A percentile compares a stretch with the other conserved stretches of the same genome.
These are phyloP conservation scores for Suhomyces sp. DNA, from an alignment of 805 yeast species.

Conservation along the genomic window DNA sequence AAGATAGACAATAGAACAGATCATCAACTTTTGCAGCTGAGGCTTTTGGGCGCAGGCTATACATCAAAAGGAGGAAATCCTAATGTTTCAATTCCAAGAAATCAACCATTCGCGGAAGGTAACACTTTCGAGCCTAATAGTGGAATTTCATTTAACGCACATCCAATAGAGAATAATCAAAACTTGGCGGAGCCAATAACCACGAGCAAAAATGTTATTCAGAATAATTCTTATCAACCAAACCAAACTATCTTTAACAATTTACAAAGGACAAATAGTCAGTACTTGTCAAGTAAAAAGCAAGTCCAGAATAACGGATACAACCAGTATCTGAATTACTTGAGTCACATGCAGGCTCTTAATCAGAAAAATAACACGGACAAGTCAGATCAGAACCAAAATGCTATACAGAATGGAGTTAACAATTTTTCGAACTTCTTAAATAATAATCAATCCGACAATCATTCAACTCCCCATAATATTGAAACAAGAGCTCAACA, in stretches of 20 bases:
- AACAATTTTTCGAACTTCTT: constrained; percentile 34
- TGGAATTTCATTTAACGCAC: constrained; percentile 35
- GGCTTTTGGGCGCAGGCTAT: constrained; percentile 7
- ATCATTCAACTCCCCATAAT: constrained; percentile 9
- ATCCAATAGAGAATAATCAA: constrained; percentile 21
- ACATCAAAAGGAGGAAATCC: constrained; percentile 2
- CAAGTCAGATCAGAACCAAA: constrained; percentile 1
- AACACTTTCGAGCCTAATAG: constrained; percentile 20
- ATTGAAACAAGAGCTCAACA: constrained; percentile 77
- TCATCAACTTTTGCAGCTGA: constrained; percentile 9
- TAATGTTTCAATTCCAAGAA: constrained; percentile 7
- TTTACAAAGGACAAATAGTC: constrained; percentile 39
- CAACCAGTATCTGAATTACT: too few species aligned
- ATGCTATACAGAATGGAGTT: constrained; percentile 19
- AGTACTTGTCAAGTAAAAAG: constrained; percentile 28
- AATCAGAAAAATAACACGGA: constrained; percentile 4
- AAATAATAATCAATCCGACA: constrained; percentile 12
- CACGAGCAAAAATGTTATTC: constrained; percentile 31
- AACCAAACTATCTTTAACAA: constrained; percentile 43
- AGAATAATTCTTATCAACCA: constrained; percentile 42
- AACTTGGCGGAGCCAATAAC: constrained; percentile 31
- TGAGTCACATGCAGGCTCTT: too few species aligned
- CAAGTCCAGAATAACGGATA: constrained; percentile 10
- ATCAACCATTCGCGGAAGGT: constrained; percentile 7
- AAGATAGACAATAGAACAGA: constrained; percentile 25